Evolutionary conservation across 108 stramenopile genomes (phyloP).

Genomic region (Cyclotella cryptica): DNA sequence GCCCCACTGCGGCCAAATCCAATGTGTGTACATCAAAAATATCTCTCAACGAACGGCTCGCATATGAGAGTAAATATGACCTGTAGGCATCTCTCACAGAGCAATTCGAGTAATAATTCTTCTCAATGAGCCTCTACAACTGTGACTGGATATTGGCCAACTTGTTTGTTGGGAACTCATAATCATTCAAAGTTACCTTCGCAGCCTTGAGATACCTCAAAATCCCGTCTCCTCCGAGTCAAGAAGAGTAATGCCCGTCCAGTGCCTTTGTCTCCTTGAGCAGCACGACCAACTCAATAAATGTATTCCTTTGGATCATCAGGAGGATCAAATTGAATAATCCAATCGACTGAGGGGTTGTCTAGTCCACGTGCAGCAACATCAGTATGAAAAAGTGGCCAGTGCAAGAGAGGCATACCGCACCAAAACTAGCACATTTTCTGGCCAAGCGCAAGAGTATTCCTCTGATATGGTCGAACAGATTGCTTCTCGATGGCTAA

Average conservation of each 20-base stretch:
- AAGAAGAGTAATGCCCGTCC: slow-evolving; percentile 98
- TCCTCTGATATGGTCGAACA: slow-evolving; percentile 17
- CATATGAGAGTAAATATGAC: slow-evolving; percentile 96
- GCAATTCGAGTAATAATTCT: slow-evolving; percentile 98
- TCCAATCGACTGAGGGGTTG: slow-evolving; percentile 99
- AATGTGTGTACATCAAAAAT: slow-evolving; percentile 98
- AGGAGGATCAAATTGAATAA: slow-evolving; percentile 99
- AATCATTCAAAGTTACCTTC: slow-evolving; percentile 98
- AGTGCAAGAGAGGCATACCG: slow-evolving; percentile 68
- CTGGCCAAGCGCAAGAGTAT: slow-evolving; percentile 48
- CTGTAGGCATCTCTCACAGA: slow-evolving; percentile 97
- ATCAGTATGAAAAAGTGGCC: slow-evolving; percentile 90
- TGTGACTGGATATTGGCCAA: slow-evolving; percentile 95
- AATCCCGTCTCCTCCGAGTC: slow-evolving; percentile 98
- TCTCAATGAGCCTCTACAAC: slow-evolving; percentile 94
- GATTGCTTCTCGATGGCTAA: slow-evolving; percentile 51
- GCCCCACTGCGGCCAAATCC: slow-evolving; percentile 94
- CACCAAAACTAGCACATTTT: slow-evolving; percentile 51
- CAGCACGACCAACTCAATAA: slow-evolving; percentile 92
- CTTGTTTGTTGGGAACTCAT: slow-evolving; percentile 96
- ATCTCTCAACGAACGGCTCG: slow-evolving; percentile 96
- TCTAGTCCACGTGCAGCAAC: slow-evolving; percentile 98
- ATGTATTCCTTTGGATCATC: slow-evolving; percentile 99
- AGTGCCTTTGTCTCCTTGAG: slow-evolving; percentile 90
- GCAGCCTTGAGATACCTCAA: slow-evolving; percentile 93